Percentiles rank a stretch among this genome's conserved stretches.
Evolutionary conservation across 208 protist species (phyloP).

Genomic region (Leishmania turanica): DNA sequence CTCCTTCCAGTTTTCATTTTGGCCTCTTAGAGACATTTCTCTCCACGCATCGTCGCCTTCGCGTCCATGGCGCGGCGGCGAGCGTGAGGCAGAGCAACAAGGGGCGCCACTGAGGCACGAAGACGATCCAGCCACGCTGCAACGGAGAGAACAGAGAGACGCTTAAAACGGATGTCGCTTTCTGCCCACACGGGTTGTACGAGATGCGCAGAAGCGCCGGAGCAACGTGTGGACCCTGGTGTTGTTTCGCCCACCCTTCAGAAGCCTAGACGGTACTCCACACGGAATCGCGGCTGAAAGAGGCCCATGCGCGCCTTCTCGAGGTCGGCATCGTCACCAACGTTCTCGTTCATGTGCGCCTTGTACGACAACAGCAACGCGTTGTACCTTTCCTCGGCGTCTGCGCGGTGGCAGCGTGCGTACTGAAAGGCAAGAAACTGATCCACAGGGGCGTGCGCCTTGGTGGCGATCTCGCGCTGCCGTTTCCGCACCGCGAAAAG

Average conservation of each 20-base stretch:
- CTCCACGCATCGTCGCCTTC: background rate
- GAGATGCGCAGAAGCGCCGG: background rate
- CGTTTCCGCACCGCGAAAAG: slow-evolving; percentile 39
- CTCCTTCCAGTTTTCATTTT: background rate
- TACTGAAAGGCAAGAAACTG: slow-evolving; percentile 59
- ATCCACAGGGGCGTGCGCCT: slow-evolving; percentile 54
- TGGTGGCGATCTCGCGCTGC: slow-evolving; percentile 47
- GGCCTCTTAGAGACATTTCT: background rate
- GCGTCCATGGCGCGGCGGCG: background rate
- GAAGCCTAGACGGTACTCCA: background rate
- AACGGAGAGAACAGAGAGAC: background rate
- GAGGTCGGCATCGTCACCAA: slow-evolving; percentile 6
- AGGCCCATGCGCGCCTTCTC: slow-evolving; percentile 1
- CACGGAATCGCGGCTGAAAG: slow-evolving; percentile 20
- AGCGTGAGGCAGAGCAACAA: background rate
- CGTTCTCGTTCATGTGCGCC: slow-evolving; percentile 24
- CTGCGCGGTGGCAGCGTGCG: slow-evolving; percentile 45
- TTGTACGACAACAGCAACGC: slow-evolving; percentile 52
- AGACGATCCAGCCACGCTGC: background rate
- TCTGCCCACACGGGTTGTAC: background rate
- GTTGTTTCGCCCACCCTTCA: background rate
- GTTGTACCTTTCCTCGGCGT: slow-evolving; percentile 56
- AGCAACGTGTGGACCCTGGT: background rate
- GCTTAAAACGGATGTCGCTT: background rate
- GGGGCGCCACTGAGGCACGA: background rate